Percentiles rank a stretch among this genome's conserved stretches.
Evolutionary conservation across 768 basidiomycete species (phyloP).

Genomic region (Megacollybia marginata): DNA sequence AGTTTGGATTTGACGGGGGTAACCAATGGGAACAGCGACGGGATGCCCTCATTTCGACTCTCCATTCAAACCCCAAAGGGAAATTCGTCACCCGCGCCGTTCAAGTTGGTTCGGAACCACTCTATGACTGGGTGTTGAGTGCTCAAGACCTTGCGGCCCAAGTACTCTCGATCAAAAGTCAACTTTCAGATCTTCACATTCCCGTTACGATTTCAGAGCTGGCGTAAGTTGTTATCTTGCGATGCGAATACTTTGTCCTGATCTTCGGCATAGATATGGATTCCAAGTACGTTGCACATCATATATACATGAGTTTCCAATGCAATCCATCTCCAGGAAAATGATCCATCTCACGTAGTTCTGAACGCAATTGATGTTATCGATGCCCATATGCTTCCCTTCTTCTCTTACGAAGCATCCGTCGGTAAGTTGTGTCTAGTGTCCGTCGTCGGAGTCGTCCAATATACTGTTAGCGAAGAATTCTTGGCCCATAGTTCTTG

Average conservation of each 20-base stretch:
- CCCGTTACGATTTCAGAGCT: constrained; percentile 65
- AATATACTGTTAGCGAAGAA: constrained; percentile 31
- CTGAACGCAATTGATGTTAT: constrained; percentile 56
- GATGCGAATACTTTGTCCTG: neutral
- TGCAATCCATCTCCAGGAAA: constrained; percentile 11
- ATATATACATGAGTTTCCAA: no score
- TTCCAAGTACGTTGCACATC: constrained; percentile 17
- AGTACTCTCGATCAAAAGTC: constrained; percentile 40
- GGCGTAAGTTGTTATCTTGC: constrained; percentile 25
- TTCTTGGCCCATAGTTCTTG: constrained; percentile 58
- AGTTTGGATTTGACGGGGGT: constrained; percentile 43
- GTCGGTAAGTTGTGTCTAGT: constrained; percentile 29
- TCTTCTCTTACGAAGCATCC: constrained; percentile 52
- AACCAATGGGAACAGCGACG: constrained; percentile 49
- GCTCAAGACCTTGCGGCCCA: constrained; percentile 42
- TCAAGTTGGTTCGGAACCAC: constrained; percentile 68
- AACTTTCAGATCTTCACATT: constrained; percentile 45
- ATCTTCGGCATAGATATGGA: constrained; percentile 3
- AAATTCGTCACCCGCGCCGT: constrained; percentile 58
- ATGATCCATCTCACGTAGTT: constrained; percentile 37
- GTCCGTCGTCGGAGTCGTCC: neutral
- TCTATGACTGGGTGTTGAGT: constrained; percentile 49
- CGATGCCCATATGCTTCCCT: constrained; percentile 66
- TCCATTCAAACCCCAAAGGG: constrained; percentile 55
- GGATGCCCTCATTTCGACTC: constrained; percentile 39